These are phyloP conservation scores for Sporisorium graminicola DNA, from an alignment of 1,284 basidiomycete genomes.

Conservation along the genomic window DNA sequence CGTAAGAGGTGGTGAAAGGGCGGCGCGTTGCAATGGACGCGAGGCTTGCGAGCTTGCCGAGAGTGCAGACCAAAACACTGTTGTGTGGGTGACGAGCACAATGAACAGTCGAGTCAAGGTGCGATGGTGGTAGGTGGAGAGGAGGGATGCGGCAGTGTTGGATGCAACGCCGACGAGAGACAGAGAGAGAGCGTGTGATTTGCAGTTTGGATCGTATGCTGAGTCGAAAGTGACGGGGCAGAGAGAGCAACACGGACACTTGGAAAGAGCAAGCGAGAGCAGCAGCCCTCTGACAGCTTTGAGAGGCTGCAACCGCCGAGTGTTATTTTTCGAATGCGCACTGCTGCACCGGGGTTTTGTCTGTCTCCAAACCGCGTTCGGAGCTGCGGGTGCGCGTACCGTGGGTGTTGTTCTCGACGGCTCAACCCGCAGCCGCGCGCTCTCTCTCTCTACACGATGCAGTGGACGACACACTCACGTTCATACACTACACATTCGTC, in stretches of 20 bases:
- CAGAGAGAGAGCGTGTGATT: background rate
- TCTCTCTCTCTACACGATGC: too few species aligned
- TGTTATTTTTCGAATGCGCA: constrained; percentile 5
- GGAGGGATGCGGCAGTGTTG: too few species aligned
- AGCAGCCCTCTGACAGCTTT: background rate
- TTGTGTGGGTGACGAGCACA: too few species aligned
- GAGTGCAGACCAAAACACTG: background rate
- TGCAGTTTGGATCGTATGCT: background rate
- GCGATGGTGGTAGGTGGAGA: background rate
- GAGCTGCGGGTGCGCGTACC: constrained; percentile 14
- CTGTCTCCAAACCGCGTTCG: background rate
- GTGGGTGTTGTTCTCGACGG: constrained; percentile 5
- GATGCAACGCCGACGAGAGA: too few species aligned
- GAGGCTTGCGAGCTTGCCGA: background rate
- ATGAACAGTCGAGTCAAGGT: too few species aligned
- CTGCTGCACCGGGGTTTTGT: too few species aligned
- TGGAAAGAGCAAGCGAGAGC: too few species aligned
- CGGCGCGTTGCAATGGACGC: too few species aligned
- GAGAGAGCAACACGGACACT: too few species aligned
- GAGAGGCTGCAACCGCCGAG: background rate
- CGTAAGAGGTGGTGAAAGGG: too few species aligned
- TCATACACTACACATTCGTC: too few species aligned
- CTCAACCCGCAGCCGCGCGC: background rate
- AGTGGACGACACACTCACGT: too few species aligned
- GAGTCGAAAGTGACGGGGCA: background rate